Evolutionary conservation across 1,139 yeast genomes (phyloP), one percentile per base, ranked within the genome.

Genomic region (Yamadazyma jaroonii): DNA sequence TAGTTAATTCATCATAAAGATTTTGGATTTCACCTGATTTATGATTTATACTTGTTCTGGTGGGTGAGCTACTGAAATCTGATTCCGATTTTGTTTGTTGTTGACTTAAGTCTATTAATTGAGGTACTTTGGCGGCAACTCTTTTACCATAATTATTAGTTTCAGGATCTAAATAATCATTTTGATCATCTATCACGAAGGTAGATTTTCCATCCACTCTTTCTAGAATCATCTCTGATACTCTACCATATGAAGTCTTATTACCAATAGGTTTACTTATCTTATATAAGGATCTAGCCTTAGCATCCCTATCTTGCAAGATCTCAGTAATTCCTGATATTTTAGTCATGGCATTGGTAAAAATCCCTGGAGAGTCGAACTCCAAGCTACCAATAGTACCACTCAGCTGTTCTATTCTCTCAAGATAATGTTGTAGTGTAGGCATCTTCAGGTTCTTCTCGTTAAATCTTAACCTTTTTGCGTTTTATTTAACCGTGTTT

Each of bases 301-400:
- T 74, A 1, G 54, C 54, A 25, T 77, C 77, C 2, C 85, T 79
- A 54, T 81, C 88, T 45, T 81, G 70, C 24, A 83, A 62, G 28
- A 82, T 59, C n/a, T 69, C 60, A 5, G 83, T 79, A 41, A 81
- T 79, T 27, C 74, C 73, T 1, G 82, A 82, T 25, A 72, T 62
- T 25, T 67, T 59, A 9, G 78, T 67, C 14, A 81, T 62, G 5
- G 89, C 80, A 50, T 81, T 81, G 28, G 87, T 78, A 57, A 82
- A 83, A 25, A 78, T 70, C 1, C 86, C 85, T 0, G 84, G 74
- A 0, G 71, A 64, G 2, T 67, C 54, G 50, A 79, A 79, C 38
- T 72, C 57, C 8, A 70, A 62, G 2, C 65, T 38, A 23, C 53
- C 49, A 9, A 62, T 44, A 1, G 49, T 39, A 13, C 50, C 48